These are phyloP conservation scores for Cladophialophora chaetospira DNA, from an alignment of 2,329 filamentous ascomycete species.

Conservation along the genomic window DNA sequence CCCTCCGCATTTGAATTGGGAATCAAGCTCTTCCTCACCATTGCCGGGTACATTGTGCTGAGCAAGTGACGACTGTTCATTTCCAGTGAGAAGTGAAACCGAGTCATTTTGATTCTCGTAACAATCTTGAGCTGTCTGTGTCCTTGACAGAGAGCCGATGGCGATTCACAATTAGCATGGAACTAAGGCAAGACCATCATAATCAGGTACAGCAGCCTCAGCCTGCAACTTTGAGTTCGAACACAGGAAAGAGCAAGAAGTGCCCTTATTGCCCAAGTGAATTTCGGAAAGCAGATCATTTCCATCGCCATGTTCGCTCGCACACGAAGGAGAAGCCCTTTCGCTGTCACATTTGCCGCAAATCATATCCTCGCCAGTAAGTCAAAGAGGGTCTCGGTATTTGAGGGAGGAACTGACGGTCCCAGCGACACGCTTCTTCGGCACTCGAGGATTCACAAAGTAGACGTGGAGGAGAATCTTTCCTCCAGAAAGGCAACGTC, in stretches of 20 bases:
- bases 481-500: background rate
- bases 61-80: no score
- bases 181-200: background rate
- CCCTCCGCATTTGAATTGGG: no score
- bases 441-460: constrained; percentile 17
- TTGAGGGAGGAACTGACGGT: background rate
- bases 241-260: constrained; percentile 5
- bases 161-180: background rate
- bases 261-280: constrained; percentile 33
- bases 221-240: background rate
- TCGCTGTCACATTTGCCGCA: constrained; percentile 32
- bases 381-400: background rate
- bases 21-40: no score
- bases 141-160: no score
- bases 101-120: background rate
- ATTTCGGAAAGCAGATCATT: constrained; percentile 38
- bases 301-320: constrained; percentile 36
- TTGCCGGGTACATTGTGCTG: no score
- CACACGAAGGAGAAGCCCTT: constrained; percentile 40
- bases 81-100: no score
- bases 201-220: background rate
- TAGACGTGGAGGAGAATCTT: background rate
- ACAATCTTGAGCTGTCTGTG: background rate
- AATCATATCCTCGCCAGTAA: constrained; percentile 36
- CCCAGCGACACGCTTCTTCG: constrained; percentile 19